These are phyloP conservation scores for Lentinula sp. DNA, from an alignment of 768 basidiomycete species.

Conservation along the genomic window DNA sequence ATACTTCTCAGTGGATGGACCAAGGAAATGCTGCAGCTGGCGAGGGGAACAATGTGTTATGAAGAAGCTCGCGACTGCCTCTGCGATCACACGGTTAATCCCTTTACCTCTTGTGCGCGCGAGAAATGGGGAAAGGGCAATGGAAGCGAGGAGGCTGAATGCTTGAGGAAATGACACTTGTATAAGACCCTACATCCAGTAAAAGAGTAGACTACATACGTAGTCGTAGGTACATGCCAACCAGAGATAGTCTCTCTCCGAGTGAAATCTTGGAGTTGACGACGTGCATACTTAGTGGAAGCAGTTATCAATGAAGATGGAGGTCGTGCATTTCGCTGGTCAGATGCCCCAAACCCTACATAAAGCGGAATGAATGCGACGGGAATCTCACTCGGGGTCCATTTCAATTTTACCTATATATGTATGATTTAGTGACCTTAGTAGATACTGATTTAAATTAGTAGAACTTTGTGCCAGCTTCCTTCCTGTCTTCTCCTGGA, in stretches of 20 bases:
- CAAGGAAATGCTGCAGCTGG: background rate
- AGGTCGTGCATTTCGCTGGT: too few relatives aligned
- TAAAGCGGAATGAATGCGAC: too few relatives aligned
- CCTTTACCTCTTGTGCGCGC: background rate
- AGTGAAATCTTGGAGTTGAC: background rate
- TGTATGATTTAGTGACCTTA: too few relatives aligned
- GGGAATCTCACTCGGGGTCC: too few relatives aligned
- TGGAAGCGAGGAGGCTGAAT: background rate
- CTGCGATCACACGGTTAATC: background rate
- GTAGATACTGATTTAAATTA: too few relatives aligned
- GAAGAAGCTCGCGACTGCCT: background rate
- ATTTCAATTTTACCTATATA: too few relatives aligned
- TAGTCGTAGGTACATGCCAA: background rate
- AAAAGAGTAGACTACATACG: background rate
- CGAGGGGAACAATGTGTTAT: background rate
- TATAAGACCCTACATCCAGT: background rate
- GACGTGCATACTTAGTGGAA: background rate
- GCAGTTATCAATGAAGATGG: too few relatives aligned
- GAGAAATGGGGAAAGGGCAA: background rate
- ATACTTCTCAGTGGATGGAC: slow-evolving; percentile 11
- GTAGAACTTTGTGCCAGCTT: too few relatives aligned
- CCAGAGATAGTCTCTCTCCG: background rate
- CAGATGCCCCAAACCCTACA: too few relatives aligned
- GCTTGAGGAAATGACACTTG: background rate
- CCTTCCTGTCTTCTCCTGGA: too few relatives aligned